These are phyloP conservation scores for Nicotiana undulata DNA, from an alignment of 257 asterid genomes.

Conservation along the genomic window DNA sequence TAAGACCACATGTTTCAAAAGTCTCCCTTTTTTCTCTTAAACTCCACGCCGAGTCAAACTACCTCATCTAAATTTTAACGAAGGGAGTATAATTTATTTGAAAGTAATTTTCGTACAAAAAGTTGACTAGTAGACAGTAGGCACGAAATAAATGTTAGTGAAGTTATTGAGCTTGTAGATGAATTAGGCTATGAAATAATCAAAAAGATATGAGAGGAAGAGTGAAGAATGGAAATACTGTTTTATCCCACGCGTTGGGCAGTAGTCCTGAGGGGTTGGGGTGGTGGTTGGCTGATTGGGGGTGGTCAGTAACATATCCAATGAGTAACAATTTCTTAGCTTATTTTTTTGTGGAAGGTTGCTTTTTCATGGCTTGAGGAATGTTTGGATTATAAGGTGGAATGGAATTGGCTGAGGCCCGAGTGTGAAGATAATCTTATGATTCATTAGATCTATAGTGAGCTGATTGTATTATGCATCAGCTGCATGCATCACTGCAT, in stretches of 20 bases:
- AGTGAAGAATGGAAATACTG: background rate
- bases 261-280: background rate
- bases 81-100: background rate
- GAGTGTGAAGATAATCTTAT: background rate
- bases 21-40: too few species aligned
- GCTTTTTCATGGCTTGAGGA: too few species aligned
- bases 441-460: background rate
- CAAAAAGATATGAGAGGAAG: background rate
- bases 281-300: background rate
- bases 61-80: too few species aligned
- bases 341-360: too few species aligned
- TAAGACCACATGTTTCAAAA: too few species aligned
- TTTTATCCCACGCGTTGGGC: background rate
- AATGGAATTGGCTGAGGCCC: background rate
- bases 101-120: background rate
- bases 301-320: background rate
- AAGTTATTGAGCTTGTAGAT: background rate
- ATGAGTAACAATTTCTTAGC: background rate
- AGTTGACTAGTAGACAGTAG: background rate
- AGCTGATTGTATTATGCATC: background rate
- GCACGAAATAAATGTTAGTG: background rate
- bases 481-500: background rate
- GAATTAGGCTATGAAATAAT: background rate
- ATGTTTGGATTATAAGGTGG: background rate
- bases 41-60: too few species aligned